Evolutionary conservation across 2,329 filamentous ascomycete species (phyloP).

Genomic region (Periconia sp.): DNA sequence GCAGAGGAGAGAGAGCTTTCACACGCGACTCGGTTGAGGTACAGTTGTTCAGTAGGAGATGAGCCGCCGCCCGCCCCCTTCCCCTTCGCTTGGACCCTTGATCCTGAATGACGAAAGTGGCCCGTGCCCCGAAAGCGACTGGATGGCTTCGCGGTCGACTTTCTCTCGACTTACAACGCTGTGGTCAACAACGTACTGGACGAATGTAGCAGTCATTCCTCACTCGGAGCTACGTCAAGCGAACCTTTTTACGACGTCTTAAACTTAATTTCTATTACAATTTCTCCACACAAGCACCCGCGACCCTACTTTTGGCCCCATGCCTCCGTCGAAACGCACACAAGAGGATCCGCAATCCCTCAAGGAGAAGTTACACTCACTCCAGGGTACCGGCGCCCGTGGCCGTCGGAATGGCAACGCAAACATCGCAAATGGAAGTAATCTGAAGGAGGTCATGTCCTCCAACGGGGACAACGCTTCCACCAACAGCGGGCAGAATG

Average conservation of each 20-base stretch:
- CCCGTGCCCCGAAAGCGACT: neutral
- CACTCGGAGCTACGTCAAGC: slow-evolving; percentile 1
- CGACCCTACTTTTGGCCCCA: slow-evolving; percentile 13
- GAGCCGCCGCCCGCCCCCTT: neutral
- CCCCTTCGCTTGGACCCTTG: slow-evolving; percentile 5
- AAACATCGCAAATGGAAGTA: slow-evolving; percentile 33
- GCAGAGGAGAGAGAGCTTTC: too few relatives aligned
- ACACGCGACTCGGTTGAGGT: neutral
- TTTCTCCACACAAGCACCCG: neutral
- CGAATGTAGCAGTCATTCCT: slow-evolving; percentile 16
- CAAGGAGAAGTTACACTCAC: slow-evolving; percentile 47
- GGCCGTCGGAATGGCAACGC: slow-evolving; percentile 35
- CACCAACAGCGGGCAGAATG: slow-evolving; percentile 38
- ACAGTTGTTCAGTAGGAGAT: neutral
- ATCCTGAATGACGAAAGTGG: neutral
- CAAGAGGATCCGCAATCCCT: slow-evolving; percentile 44
- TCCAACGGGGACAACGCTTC: slow-evolving; percentile 38
- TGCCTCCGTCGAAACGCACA: slow-evolving; percentile 42
- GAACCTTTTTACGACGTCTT: slow-evolving; percentile 14
- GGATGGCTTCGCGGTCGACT: neutral
- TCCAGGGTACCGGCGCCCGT: slow-evolving; percentile 40
- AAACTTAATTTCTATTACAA: slow-evolving; percentile 5
- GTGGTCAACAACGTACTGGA: slow-evolving; percentile 9
- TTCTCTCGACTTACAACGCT: slow-evolving; percentile 6
- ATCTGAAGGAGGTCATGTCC: slow-evolving; percentile 39